phyloP scores from a whole-genome alignment of 2,329 filamentous ascomycete species.

The Hypoxylon rubiginosum region DNA sequence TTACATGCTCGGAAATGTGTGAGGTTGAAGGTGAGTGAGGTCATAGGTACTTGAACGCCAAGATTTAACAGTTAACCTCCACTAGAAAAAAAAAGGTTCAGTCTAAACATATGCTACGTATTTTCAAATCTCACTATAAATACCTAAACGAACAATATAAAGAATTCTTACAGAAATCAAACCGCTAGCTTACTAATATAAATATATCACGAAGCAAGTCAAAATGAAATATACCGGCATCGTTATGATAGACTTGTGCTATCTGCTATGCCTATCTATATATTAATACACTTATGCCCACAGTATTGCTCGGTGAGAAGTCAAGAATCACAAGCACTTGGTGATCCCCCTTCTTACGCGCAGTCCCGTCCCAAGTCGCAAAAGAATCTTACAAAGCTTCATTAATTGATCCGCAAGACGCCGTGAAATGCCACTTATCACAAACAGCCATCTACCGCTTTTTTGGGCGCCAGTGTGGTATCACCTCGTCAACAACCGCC shows the following conservation, averaged over 20 bases:
- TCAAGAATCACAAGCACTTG: slow-evolving; percentile 3
- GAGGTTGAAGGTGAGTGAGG: too few relatives aligned
- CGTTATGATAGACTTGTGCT: slow-evolving; percentile 22
- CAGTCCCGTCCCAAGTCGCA: background rate
- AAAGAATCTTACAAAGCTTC: slow-evolving; percentile 27
- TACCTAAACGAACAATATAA: too few relatives aligned
- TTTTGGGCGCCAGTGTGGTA: slow-evolving; percentile 36
- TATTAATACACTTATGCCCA: slow-evolving; percentile 37
- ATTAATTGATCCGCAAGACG: slow-evolving; percentile 28
- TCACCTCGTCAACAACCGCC: slow-evolving; percentile 31
- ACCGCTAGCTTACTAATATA: too few relatives aligned
- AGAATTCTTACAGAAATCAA: too few relatives aligned
- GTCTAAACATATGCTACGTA: too few relatives aligned
- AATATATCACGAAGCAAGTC: background rate
- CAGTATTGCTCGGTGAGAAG: slow-evolving; percentile 5
- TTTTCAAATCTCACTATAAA: too few relatives aligned
- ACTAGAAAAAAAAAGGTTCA: too few relatives aligned
- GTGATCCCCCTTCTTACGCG: slow-evolving; percentile 1
- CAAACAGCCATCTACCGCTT: slow-evolving; percentile 35
- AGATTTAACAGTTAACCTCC: too few relatives aligned
- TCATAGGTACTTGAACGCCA: too few relatives aligned
- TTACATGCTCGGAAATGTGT: background rate
- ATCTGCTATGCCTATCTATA: slow-evolving; percentile 36
- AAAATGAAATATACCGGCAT: slow-evolving; percentile 3
- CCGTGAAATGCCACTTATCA: slow-evolving; percentile 39